Evolutionary conservation across 805 yeast genomes (phyloP).

Genomic region (Metschnikowia corniflorae): DNA sequence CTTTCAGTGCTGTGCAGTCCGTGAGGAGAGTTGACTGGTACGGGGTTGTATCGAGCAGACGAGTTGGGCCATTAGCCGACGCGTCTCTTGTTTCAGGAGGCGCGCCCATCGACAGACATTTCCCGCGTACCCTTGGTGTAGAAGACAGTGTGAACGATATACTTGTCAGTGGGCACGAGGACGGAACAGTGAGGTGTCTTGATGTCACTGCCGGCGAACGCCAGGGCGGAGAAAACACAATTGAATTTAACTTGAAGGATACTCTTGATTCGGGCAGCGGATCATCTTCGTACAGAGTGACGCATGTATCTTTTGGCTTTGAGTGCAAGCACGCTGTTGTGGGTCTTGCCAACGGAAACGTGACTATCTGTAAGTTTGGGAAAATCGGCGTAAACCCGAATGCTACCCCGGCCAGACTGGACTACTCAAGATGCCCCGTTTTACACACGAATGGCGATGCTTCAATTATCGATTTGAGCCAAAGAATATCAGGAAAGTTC

Average conservation of each 20-base stretch:
- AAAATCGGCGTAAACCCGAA: conserved; percentile 17
- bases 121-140: conserved; percentile 30
- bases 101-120: conserved; percentile 47
- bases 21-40: conserved; percentile 70
- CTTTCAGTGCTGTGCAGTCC: conserved; percentile 46
- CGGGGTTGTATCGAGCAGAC: conserved; percentile 49
- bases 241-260: conserved; percentile 33
- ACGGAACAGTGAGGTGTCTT: conserved; percentile 79
- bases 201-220: conserved; percentile 76
- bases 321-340: conserved; percentile 74
- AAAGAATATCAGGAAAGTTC: conserved; percentile 47
- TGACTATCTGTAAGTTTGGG: conserved; percentile 70
- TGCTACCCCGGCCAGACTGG: conserved; percentile 22
- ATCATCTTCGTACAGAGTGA: conserved; percentile 43
- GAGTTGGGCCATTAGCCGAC: conserved; percentile 34
- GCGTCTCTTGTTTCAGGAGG: conserved; percentile 74
- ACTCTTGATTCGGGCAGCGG: conserved; percentile 29
- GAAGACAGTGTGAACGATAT: conserved; percentile 42
- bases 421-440: conserved; percentile 27
- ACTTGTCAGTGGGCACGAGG: conserved; percentile 82
- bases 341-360: conserved; percentile 66
- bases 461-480: conserved; percentile 47
- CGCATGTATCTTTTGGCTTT: conserved; percentile 68
- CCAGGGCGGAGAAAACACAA: conserved; percentile 28
- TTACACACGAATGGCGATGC: conserved; percentile 35